A percentile compares a stretch with the other conserved stretches of the same genome.
phyloP scores from a whole-genome alignment of 2,329 filamentous ascomycete genomes.

The Exutisphaerella laricina region DNA sequence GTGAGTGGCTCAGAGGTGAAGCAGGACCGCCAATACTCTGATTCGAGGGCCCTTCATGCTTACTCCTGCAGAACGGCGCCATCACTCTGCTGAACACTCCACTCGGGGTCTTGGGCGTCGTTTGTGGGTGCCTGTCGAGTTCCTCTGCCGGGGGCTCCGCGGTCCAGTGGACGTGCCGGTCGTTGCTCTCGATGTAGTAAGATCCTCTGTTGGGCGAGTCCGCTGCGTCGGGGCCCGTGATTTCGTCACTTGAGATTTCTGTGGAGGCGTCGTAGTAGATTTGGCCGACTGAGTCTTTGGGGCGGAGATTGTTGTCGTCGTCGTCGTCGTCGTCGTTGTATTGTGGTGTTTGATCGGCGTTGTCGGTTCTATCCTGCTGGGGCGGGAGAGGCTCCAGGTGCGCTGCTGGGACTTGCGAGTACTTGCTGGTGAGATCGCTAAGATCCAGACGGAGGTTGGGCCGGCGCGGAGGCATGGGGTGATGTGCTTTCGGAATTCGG shows the following conservation, averaged over 20 bases:
- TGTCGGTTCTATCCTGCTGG: background rate
- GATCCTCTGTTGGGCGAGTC: background rate
- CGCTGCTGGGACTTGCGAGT: background rate
- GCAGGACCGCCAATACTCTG: too few species aligned
- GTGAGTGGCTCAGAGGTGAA: too few species aligned
- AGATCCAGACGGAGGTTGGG: constrained; percentile 7
- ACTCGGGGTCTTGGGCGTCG: background rate
- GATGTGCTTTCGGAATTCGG: too few species aligned
- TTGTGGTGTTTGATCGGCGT: background rate
- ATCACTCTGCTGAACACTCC: background rate
- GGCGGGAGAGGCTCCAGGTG: constrained; percentile 1
- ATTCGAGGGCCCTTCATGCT: too few species aligned
- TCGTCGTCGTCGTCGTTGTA: background rate
- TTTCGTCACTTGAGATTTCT: background rate
- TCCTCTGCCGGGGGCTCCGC: background rate
- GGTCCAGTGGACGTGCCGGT: constrained; percentile 5
- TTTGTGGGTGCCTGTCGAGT: background rate
- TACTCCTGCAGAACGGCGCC: background rate
- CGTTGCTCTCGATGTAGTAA: background rate
- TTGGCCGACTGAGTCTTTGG: background rate
- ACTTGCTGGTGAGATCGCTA: background rate
- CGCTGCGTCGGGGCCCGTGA: background rate
- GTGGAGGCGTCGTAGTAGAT: constrained; percentile 1
- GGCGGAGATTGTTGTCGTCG: background rate
- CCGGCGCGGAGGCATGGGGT: constrained; percentile 5